Conservation (phyloP, 2,329 filamentous ascomycete species). For the Fusarium zealandicum region DNA sequence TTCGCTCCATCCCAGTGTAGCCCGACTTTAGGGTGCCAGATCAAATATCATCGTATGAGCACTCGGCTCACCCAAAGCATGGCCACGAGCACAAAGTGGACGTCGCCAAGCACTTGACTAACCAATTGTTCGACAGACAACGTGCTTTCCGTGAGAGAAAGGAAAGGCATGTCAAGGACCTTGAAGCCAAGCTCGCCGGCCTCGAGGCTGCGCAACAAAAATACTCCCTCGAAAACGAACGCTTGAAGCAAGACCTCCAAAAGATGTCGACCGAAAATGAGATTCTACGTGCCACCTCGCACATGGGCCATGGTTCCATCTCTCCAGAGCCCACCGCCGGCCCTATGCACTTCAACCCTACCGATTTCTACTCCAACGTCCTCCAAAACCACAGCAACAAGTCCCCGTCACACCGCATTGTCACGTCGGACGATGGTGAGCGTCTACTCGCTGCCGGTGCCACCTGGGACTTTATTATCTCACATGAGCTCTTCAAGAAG, state of each 20-base stretch:
- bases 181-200: constrained; percentile 82
- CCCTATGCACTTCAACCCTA: constrained; percentile 74
- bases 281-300: constrained; percentile 82
- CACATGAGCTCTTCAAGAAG: constrained; percentile 76
- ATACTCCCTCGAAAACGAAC: constrained; percentile 83
- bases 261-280: constrained; percentile 90
- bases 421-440: constrained; percentile 70
- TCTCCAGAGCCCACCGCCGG: constrained; percentile 64
- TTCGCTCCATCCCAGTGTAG: background rate
- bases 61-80: no score
- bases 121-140: constrained; percentile 65
- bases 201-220: constrained; percentile 78
- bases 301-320: constrained; percentile 49
- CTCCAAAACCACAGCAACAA: constrained; percentile 69
- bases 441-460: constrained; percentile 76
- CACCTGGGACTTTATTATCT: constrained; percentile 89
- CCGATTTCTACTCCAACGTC: constrained; percentile 72
- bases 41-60: background rate
- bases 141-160: constrained; percentile 96
- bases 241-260: constrained; percentile 82
- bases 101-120: constrained; percentile 8
- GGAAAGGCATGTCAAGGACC: constrained; percentile 90
- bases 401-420: constrained; percentile 72
- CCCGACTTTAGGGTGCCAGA: background rate
- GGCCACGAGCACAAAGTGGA: background rate